Percentiles rank a stretch among this genome's conserved stretches.
phyloP scores from a whole-genome alignment of 2,329 filamentous ascomycete genomes.

The Knufia fluminis region DNA sequence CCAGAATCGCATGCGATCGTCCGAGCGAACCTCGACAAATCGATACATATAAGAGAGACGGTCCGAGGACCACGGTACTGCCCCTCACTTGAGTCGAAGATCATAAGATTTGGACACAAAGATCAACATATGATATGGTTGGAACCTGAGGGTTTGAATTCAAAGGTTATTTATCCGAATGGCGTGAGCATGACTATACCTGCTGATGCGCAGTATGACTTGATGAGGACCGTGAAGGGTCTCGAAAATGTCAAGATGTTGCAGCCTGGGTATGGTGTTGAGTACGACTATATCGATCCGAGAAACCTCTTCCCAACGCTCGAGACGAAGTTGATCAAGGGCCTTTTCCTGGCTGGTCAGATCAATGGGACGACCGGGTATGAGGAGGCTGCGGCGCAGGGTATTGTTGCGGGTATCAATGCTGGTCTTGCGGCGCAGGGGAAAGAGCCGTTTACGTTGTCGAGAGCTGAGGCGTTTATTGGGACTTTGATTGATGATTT shows the following conservation, averaged over 20 bases:
- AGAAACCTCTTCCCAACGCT: conserved; percentile 77
- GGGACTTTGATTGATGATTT: conserved; percentile 98
- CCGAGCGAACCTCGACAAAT: conserved; percentile 83
- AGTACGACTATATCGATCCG: conserved; percentile 97
- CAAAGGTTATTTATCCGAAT: conserved; percentile 87
- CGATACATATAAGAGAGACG: conserved; percentile 89
- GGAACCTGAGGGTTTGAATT: conserved; percentile 85
- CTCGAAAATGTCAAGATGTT: conserved; percentile 86
- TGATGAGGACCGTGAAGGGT: conserved; percentile 79
- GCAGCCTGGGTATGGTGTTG: conserved; percentile 91
- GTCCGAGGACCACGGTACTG: conserved; percentile 93
- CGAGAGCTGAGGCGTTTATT: conserved; percentile 85
- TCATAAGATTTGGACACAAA: conserved; percentile 78
- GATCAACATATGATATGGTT: conserved; percentile 85
- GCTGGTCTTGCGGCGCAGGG: conserved; percentile 70
- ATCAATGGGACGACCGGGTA: conserved; percentile 98
- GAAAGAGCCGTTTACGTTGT: conserved; percentile 57
- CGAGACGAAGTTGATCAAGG: conserved; percentile 83
- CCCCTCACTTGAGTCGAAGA: conserved; percentile 87
- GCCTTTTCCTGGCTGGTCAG: conserved; percentile 86
- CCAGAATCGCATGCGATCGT: conserved; percentile 72
- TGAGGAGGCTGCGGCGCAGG: conserved; percentile 92
- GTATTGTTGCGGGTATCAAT: conserved; percentile 85
- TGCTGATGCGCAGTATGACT: conserved; percentile 70
- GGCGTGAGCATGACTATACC: conserved; percentile 96